These are phyloP conservation scores for Monosporozyma yasuniensis DNA, from an alignment of 805 yeast genomes.

Conservation along the genomic window DNA sequence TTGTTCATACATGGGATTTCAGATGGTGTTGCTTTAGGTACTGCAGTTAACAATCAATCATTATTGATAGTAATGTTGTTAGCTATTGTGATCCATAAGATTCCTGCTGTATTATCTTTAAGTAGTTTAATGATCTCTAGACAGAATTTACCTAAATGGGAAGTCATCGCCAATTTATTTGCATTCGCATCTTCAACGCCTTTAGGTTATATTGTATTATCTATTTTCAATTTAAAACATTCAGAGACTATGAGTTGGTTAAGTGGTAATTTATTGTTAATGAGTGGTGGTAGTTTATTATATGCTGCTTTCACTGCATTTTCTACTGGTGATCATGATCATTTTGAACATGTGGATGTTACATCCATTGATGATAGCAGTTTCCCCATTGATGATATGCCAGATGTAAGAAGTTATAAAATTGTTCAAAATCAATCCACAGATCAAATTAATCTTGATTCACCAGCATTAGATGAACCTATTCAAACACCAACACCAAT, in stretches of 20 bases:
- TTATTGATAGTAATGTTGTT: slow-evolving; percentile 38
- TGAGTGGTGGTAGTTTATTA: slow-evolving; percentile 31
- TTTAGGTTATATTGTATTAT: slow-evolving; percentile 23
- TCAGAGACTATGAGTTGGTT: slow-evolving; percentile 25
- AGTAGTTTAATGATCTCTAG: slow-evolving; percentile 39
- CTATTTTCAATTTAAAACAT: slow-evolving; percentile 19
- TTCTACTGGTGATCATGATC: slow-evolving; percentile 5
- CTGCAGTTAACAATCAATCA: slow-evolving; percentile 36
- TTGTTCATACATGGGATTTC: slow-evolving; percentile 50
- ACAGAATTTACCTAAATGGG: slow-evolving; percentile 31
- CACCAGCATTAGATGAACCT: neutral
- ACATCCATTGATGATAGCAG: neutral
- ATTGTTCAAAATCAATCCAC: slow-evolving; percentile 1
- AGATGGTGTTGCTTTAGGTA: slow-evolving; percentile 58
- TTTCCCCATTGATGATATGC: neutral
- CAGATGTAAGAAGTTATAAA: slow-evolving; percentile 1
- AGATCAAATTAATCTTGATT: neutral
- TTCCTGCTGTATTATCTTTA: slow-evolving; percentile 58
- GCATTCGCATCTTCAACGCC: slow-evolving; percentile 31
- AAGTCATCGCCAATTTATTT: slow-evolving; percentile 40
- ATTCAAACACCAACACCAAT: neutral
- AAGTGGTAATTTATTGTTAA: slow-evolving; percentile 26
- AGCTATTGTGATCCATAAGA: slow-evolving; percentile 54
- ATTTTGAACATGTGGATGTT: neutral
- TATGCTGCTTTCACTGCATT: slow-evolving; percentile 31